phyloP scores from a whole-genome alignment of 202 grass and related monocot species.

The Miscanthus sacchariflorus region DNA sequence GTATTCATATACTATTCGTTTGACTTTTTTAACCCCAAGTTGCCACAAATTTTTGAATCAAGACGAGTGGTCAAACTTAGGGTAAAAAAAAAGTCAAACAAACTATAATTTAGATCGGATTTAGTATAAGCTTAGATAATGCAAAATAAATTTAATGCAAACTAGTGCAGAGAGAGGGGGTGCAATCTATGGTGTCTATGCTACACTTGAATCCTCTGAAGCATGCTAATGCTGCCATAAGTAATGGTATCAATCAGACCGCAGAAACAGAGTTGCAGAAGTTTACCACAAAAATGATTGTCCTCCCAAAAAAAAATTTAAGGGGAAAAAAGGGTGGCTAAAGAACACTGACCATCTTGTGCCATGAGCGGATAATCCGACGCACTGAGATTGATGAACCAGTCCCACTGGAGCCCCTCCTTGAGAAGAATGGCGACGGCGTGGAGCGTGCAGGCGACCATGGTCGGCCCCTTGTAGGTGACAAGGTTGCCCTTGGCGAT shows the following conservation, averaged over 20 bases:
- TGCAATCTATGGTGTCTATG: not conserved
- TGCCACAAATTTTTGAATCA: too few species aligned
- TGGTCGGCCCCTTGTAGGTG: slow-evolving; percentile 94
- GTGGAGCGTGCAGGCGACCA: slow-evolving; percentile 95
- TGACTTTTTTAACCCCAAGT: too few species aligned
- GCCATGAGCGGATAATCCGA: slow-evolving; percentile 99
- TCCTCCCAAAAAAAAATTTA: not conserved
- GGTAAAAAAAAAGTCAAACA: too few species aligned
- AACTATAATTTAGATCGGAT: too few species aligned
- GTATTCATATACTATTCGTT: not conserved
- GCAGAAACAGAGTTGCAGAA: not conserved
- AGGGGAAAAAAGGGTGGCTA: not conserved
- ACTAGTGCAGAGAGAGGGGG: not conserved
- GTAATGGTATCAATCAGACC: not conserved
- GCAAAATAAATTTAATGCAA: slow-evolving; percentile 7
- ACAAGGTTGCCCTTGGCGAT: slow-evolving; percentile 95
- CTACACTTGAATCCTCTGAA: not conserved
- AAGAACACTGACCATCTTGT: slow-evolving; percentile 82
- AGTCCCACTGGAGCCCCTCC: slow-evolving; percentile 82
- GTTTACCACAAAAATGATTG: slow-evolving; percentile 1
- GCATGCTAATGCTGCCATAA: not conserved
- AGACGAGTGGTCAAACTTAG: too few species aligned
- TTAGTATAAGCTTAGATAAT: not conserved
- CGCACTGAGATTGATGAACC: slow-evolving; percentile 98
- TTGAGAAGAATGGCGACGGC: slow-evolving; percentile 85